These are phyloP conservation scores for Starmerella vitae DNA, from an alignment of 805 yeast genomes.

Conservation along the genomic window DNA sequence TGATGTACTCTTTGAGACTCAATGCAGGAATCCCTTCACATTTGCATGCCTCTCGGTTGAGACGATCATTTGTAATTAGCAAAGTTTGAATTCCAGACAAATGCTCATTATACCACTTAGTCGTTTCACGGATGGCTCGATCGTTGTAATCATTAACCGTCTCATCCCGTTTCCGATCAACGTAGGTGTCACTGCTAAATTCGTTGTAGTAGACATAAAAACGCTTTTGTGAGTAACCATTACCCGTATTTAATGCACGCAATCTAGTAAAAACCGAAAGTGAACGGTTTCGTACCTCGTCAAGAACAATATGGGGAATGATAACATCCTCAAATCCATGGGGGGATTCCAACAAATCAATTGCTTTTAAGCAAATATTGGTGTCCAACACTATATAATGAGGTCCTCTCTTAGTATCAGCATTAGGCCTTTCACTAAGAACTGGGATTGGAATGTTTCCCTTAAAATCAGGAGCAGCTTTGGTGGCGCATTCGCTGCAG, in stretches of 20 bases:
- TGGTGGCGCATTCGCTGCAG: constrained; percentile 53
- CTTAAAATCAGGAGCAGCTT: constrained; percentile 35
- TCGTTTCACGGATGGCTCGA: constrained; percentile 67
- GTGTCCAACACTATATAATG: constrained; percentile 84
- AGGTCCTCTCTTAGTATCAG: constrained; percentile 36
- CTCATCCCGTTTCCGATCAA: constrained; percentile 51
- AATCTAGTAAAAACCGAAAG: constrained; percentile 78
- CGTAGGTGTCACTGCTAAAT: constrained; percentile 58
- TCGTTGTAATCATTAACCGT: constrained; percentile 81
- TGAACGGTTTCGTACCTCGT: constrained; percentile 79
- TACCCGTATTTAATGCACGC: constrained; percentile 50
- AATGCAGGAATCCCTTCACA: constrained; percentile 41
- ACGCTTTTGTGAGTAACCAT: constrained; percentile 47
- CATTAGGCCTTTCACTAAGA: constrained; percentile 34
- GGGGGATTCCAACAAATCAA: constrained; percentile 71
- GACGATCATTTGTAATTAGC: constrained; percentile 61
- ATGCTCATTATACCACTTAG: constrained; percentile 61
- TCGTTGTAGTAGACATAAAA: constrained; percentile 90
- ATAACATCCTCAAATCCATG: constrained; percentile 76
- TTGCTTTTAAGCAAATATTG: constrained; percentile 73
- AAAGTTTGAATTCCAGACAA: constrained; percentile 30
- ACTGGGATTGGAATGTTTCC: constrained; percentile 55
- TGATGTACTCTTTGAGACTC: constrained; percentile 57
- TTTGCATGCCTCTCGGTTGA: constrained; percentile 45
- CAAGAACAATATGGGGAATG: constrained; percentile 88